Percentiles rank a stretch among this genome's conserved stretches.
Evolutionary conservation across 2,329 filamentous ascomycete species (phyloP).

Genomic region (Blastomyces gilchristii): DNA sequence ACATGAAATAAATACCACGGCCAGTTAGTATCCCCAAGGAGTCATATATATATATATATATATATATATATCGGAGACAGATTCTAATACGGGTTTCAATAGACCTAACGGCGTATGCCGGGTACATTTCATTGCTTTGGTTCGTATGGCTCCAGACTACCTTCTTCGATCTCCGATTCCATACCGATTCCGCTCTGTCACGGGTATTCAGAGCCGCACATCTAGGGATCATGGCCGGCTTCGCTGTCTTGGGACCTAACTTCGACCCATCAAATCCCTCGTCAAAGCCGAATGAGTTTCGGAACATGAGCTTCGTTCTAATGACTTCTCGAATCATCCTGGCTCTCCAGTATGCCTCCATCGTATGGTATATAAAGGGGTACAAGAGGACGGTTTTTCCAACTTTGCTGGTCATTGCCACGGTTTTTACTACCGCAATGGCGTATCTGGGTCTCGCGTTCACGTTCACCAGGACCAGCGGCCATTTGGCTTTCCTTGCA

Average conservation of each 20-base stretch:
- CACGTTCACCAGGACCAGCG: slow-evolving; percentile 3
- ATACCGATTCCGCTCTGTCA: slow-evolving; percentile 54
- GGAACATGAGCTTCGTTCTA: slow-evolving; percentile 36
- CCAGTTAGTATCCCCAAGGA: neutral
- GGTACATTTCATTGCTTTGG: slow-evolving; percentile 53
- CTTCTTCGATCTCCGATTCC: slow-evolving; percentile 57
- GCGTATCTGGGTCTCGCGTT: slow-evolving; percentile 12
- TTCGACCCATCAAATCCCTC: slow-evolving; percentile 26
- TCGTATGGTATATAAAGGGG: slow-evolving; percentile 21
- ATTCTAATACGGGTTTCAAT: slow-evolving; percentile 13
- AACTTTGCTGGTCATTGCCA: slow-evolving; percentile 23
- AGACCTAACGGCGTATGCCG: slow-evolving; percentile 40
- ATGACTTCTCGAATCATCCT: slow-evolving; percentile 46
- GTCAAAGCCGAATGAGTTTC: slow-evolving; percentile 22
- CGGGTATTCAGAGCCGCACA: slow-evolving; percentile 49
- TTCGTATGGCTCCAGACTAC: slow-evolving; percentile 57
- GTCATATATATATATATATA: neutral
- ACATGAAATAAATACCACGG: slow-evolving; percentile 41
- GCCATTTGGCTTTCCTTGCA: slow-evolving; percentile 23
- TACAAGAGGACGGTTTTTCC: slow-evolving; percentile 19
- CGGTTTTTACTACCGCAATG: slow-evolving; percentile 14
- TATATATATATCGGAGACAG: neutral
- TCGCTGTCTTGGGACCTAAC: slow-evolving; percentile 48
- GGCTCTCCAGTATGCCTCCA: slow-evolving; percentile 44
- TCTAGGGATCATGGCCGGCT: slow-evolving; percentile 55